Base-by-base conservation (phyloP, 1,139 yeast genomes). In the Magnusiomyces paraingens region DNA sequence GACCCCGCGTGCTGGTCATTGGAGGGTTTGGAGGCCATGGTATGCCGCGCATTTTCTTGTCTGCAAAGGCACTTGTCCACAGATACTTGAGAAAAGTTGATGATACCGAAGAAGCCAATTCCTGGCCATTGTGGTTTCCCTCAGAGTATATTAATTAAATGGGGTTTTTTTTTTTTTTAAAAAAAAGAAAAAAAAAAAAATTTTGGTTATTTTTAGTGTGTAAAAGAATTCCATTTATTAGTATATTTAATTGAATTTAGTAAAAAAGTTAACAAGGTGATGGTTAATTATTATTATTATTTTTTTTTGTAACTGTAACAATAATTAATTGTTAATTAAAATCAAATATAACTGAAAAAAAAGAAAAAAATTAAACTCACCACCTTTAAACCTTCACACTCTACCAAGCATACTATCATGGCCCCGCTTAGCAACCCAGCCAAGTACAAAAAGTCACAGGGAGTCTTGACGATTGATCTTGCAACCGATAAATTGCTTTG, bases 1-100 rank as follows among this genome's bases (percentile, higher is more conserved):
- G 66, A 49, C 57, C 60, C 39, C 64, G 64, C 50, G 59, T 66
- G 12, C 71, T 61, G 55, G 67, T 74, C 6, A 63, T 68, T 52
- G 78, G 76, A 4, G 80, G 80, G 0, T 76, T 73, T 62, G 69
- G 71, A 26, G 80, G 79, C 5, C 80, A 76, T 59, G 80, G 80
- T 20, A 75, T 76, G 78, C 78, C 79, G 32, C 63, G 79, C 52
- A 72, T 75, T 40, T 73, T 64, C 50, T 41, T 62, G 41, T 49
- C 62, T 4, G 68, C 66, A 6, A 56, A 61, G 52, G 65, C 64
- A 2, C 50, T 64, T 20, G 66, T 61, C 8, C 47, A 55, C 39
- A 52, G 57, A 21, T 57, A 55, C 47, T 50, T 59, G 20, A 2
- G 29, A 2, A 11, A 14, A 17, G 20, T 21, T 6, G 29, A 43